These are phyloP conservation scores for Boletellus deceptivus DNA, from an alignment of 1,284 basidiomycete genomes.

Conservation along the genomic window DNA sequence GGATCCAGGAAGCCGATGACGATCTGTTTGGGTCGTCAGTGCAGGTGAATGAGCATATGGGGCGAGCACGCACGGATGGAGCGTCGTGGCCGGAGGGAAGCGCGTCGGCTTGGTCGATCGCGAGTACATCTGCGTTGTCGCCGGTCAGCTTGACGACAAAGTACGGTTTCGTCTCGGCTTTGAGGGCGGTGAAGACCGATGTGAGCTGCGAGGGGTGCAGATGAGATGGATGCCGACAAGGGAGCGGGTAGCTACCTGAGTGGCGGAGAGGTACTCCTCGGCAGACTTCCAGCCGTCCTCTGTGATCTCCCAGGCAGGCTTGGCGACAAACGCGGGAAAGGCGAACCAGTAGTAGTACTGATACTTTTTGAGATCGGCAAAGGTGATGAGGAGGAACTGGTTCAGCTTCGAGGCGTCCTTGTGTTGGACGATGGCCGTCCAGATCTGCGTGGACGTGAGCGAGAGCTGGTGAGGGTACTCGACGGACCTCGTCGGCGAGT, in stretches of 20 bases:
- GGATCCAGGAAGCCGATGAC: slow-evolving; percentile 85
- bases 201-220: slow-evolving; percentile 39
- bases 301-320: slow-evolving; percentile 83
- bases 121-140: slow-evolving; percentile 41
- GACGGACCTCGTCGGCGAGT: slow-evolving; percentile 57
- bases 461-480: neutral
- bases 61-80: slow-evolving; percentile 35
- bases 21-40: slow-evolving; percentile 39
- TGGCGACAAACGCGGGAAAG: slow-evolving; percentile 87
- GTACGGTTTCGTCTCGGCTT: slow-evolving; percentile 45
- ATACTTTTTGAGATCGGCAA: slow-evolving; percentile 97
- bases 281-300: slow-evolving; percentile 55
- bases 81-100: slow-evolving; percentile 49
- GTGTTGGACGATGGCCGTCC: slow-evolving; percentile 54
- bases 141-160: slow-evolving; percentile 53
- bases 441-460: slow-evolving; percentile 47
- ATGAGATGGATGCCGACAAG: neutral
- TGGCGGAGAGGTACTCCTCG: slow-evolving; percentile 33
- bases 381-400: slow-evolving; percentile 87
- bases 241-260: slow-evolving; percentile 13
- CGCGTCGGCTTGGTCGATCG: slow-evolving; percentile 53
- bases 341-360: slow-evolving; percentile 98
- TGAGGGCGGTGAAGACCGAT: slow-evolving; percentile 50
- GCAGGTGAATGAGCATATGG: slow-evolving; percentile 1
- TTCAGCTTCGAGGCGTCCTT: slow-evolving; percentile 59